phyloP scores from a whole-genome alignment of 2,329 filamentous ascomycete species.

The Phialophora chinensis region DNA sequence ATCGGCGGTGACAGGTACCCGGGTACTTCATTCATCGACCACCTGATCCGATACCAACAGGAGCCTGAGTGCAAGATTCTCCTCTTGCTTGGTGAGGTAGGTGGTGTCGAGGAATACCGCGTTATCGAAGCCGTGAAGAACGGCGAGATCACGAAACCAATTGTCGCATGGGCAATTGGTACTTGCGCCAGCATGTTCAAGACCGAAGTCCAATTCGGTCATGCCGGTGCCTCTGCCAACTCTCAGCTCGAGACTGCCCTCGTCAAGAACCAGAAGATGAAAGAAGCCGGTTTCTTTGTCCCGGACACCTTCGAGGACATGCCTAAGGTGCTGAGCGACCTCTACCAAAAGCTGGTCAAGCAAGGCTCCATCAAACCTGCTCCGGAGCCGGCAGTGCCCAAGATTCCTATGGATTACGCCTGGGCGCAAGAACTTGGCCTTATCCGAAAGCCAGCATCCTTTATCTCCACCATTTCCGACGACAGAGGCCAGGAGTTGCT shows the following conservation, averaged over 20 bases:
- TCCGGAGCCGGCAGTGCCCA: slow-evolving; percentile 89
- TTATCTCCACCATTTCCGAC: slow-evolving; percentile 99
- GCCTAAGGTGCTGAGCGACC: slow-evolving; percentile 73
- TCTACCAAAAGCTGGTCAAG: slow-evolving; percentile 88
- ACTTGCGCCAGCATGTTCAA: slow-evolving; percentile 99
- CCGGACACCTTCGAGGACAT: slow-evolving; percentile 97
- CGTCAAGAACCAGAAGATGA: slow-evolving; percentile 97
- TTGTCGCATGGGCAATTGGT: slow-evolving; percentile 98
- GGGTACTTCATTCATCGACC: slow-evolving; percentile 98
- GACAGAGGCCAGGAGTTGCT: slow-evolving; percentile 99
- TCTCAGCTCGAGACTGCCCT: slow-evolving; percentile 97
- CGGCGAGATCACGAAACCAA: slow-evolving; percentile 94
- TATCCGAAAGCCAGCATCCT: slow-evolving; percentile 98
- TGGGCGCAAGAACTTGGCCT: slow-evolving; percentile 99
- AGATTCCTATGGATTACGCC: slow-evolving; percentile 99
- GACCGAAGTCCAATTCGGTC: slow-evolving; percentile 99
- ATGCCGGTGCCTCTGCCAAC: slow-evolving; percentile 98
- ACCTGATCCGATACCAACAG: slow-evolving; percentile 93
- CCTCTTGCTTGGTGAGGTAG: slow-evolving; percentile 93
- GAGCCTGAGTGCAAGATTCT: slow-evolving; percentile 99
- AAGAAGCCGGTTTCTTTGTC: slow-evolving; percentile 90
- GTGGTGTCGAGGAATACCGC: slow-evolving; percentile 99
- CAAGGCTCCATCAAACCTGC: slow-evolving; percentile 83
- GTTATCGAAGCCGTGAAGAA: slow-evolving; percentile 97
- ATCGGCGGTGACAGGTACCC: slow-evolving; percentile 99